A percentile compares a stretch with the other conserved stretches of the same genome.
Conservation (phyloP, 768 basidiomycete species). For the Termitomyces sp. region DNA sequence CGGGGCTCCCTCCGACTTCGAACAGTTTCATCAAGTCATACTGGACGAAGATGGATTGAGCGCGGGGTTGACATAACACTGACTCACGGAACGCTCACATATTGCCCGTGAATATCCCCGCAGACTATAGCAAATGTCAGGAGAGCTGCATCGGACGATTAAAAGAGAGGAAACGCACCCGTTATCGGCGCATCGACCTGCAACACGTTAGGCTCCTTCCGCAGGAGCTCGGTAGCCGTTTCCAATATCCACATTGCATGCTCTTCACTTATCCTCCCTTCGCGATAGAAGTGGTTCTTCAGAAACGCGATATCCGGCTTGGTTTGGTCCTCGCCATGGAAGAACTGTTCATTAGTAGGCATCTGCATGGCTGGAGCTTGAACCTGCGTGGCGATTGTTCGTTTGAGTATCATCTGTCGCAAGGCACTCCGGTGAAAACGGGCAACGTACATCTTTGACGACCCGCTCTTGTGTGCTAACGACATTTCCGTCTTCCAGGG, state of each 20-base stretch:
- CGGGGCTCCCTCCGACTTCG: conserved; percentile 92
- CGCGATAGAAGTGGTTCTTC: conserved; percentile 98
- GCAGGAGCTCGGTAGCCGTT: conserved; percentile 79
- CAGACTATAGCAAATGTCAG: conserved; percentile 52
- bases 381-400: conserved; percentile 47
- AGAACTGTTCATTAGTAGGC: conserved; percentile 94
- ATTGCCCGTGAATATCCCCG: conserved; percentile 99
- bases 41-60: conserved; percentile 30
- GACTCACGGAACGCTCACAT: conserved; percentile 52
- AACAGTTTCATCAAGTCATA: conserved; percentile 95
- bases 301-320: conserved; percentile 96
- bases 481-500: conserved; percentile 86
- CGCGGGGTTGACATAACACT: background rate
- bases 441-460: conserved; percentile 79
- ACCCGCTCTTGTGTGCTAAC: conserved; percentile 95
- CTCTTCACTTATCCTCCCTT: conserved; percentile 89
- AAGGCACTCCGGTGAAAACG: background rate
- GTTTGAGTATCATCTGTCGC: background rate
- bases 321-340: conserved; percentile 64
- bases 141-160: background rate
- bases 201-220: conserved; percentile 83
- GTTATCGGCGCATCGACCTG: conserved; percentile 97
- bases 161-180: conserved; percentile 42
- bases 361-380: conserved; percentile 95
- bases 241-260: conserved; percentile 93